phyloP scores from a whole-genome alignment of 2,329 filamentous ascomycete genomes.

The Sporothrix pseudoabietina region DNA sequence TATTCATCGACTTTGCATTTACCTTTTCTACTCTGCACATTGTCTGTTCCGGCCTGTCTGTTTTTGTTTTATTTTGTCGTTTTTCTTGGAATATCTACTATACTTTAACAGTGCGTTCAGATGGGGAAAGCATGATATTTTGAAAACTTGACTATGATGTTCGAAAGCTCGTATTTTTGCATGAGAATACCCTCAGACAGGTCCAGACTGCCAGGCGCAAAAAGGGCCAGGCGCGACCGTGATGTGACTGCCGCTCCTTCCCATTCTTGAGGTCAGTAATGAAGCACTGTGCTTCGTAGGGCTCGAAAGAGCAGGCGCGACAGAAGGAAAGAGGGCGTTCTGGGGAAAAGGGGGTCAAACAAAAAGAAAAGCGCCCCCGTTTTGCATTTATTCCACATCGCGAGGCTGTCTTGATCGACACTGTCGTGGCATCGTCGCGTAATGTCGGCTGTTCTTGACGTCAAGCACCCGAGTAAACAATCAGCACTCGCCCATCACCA shows the following conservation, averaged over 20 bases:
- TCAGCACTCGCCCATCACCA: background rate
- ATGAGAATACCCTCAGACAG: background rate
- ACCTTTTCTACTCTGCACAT: background rate
- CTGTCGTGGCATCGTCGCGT: background rate
- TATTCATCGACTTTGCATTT: background rate
- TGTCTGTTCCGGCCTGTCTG: background rate
- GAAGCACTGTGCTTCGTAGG: background rate
- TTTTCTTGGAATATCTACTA: constrained; percentile 15
- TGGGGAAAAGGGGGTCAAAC: background rate
- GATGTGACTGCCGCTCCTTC: background rate
- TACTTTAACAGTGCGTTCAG: constrained; percentile 12
- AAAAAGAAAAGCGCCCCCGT: background rate
- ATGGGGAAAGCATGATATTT: constrained; percentile 20
- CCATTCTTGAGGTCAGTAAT: background rate
- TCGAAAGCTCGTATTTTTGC: background rate
- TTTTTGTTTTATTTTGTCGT: background rate
- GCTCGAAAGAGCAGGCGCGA: background rate
- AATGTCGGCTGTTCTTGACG: background rate
- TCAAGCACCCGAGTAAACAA: background rate
- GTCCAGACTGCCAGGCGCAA: background rate
- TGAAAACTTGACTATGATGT: background rate
- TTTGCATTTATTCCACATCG: background rate
- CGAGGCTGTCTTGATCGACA: background rate
- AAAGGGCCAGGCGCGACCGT: background rate
- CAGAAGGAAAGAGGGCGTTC: background rate